phyloP scores from a whole-genome alignment of 768 basidiomycete genomes.

The Gymnopilus dilepis region DNA sequence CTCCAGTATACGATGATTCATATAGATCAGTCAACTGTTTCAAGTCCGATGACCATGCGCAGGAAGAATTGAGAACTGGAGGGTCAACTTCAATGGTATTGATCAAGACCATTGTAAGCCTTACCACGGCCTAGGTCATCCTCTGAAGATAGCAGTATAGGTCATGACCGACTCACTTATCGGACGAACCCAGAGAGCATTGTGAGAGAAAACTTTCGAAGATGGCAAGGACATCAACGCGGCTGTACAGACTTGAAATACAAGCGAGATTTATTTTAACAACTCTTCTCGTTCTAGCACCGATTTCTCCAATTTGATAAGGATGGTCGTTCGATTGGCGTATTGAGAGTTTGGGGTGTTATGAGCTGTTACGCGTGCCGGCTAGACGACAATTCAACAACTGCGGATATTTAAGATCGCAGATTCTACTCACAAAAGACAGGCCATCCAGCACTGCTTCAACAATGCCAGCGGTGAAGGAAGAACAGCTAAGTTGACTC shows the following conservation, averaged over 20 bases:
- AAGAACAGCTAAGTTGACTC: conserved; percentile 94
- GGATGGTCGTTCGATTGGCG: conserved; percentile 90
- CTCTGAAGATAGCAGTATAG: not conserved
- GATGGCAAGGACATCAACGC: conserved; percentile 1
- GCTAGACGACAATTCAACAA: conserved; percentile 51
- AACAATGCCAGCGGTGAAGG: conserved; percentile 95
- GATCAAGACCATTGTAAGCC: conserved; percentile 56
- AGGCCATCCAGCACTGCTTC: conserved; percentile 96
- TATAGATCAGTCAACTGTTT: conserved; percentile 70
- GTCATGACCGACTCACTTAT: conserved; percentile 12
- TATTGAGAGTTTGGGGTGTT: conserved; percentile 82
- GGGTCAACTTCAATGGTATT: conserved; percentile 62
- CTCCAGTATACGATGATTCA: conserved; percentile 70
- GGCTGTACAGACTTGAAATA: not conserved
- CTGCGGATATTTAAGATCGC: not conserved
- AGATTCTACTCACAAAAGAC: conserved; percentile 76
- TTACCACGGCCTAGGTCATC: not conserved
- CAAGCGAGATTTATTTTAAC: conserved; percentile 58
- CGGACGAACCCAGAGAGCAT: conserved; percentile 15
- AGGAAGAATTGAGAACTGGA: conserved; percentile 78
- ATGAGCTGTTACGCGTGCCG: conserved; percentile 95
- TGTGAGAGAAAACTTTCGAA: not conserved
- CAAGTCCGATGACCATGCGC: conserved; percentile 78
- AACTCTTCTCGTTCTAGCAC: conserved; percentile 94
- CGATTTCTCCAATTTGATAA: conserved; percentile 93